Evolutionary conservation across 371 early-diverging fungal species (phyloP), one percentile per base, ranked within the genome.

Genomic region (Scutellospora calospora): DNA sequence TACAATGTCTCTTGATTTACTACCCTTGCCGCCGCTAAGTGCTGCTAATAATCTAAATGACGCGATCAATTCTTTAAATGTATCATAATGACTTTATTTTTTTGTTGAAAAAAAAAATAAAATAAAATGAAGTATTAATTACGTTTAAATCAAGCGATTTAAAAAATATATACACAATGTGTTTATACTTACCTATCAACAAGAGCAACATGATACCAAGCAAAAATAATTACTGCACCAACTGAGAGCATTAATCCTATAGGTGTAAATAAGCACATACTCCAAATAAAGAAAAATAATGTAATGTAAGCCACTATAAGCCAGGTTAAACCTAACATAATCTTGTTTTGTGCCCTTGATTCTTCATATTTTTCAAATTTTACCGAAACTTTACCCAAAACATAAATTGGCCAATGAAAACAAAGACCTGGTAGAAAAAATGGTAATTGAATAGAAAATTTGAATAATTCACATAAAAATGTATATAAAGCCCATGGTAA

Each of bases 361-460:
- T 91, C 91, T 16, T 87, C 87, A 63, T 89, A 87, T 35, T 82
- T 81, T 80, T 91, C 91, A 51, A 81, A 87, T 14, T 83, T 83
- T 38, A 88, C 88, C 69, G 86, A 85, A 11, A 87, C 11, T 29
- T 82, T 84, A 35, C 87, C 89, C 12, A 90, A 51, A 18, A 87
- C 57, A 66, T 89, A 91, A 3, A 91, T 85, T 0, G 91, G 91
- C 16, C 84, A 87, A 68, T 90, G 89, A 80, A 91, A 86, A 55
- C 87, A 81, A 20, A 90, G 83, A 66, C 88, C 89, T 11, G 91
- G 91, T 78, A 91, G 81, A 78, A 89, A 89, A 33, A 91, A 78
- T 62, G 91, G 91, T 51, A 91, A 83, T 71, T 89, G 88, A 59
- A 87, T 59, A 1, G 85, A 41, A 16, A 89, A 82, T 9, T 83